These are phyloP conservation scores for Chaetomiaceae sp. DNA, from an alignment of 2,329 filamentous ascomycete species.

Conservation along the genomic window DNA sequence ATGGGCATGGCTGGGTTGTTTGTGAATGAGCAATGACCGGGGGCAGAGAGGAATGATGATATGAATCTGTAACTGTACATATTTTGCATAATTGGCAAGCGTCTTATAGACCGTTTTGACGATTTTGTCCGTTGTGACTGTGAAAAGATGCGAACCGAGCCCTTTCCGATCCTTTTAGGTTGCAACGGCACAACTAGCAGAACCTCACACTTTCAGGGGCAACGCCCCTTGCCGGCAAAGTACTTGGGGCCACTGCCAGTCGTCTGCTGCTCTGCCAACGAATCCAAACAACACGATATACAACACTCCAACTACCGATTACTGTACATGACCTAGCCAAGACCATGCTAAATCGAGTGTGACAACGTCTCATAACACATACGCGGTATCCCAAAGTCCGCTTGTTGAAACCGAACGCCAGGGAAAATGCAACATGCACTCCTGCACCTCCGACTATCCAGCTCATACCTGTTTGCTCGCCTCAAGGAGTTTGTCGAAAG, in stretches of 20 bases:
- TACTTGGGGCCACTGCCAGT: no score
- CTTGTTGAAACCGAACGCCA: slow-evolving; percentile 19
- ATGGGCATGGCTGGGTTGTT: slow-evolving; percentile 66
- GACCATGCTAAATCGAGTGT: background rate
- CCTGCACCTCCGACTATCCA: background rate
- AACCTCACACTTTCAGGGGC: no score
- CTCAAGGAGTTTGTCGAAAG: slow-evolving; percentile 11
- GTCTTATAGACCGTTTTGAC: background rate
- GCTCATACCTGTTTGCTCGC: slow-evolving; percentile 6
- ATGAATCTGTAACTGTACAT: slow-evolving; percentile 2
- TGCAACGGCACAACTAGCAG: no score
- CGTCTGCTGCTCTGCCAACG: no score
- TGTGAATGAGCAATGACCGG: slow-evolving; percentile 48
- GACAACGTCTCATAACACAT: background rate
- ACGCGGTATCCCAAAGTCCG: slow-evolving; percentile 6
- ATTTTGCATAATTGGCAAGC: background rate
- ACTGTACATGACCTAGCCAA: slow-evolving; percentile 4
- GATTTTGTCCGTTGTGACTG: no score
- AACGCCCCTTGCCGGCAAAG: no score
- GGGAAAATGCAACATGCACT: slow-evolving; percentile 12
- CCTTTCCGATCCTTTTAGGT: no score
- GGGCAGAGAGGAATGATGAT: background rate
- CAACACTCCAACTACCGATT: slow-evolving; percentile 4
- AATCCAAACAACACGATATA: no score
- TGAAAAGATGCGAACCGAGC: no score